Percentiles rank a stretch among this genome's conserved stretches.
phyloP scores from a whole-genome alignment of 2,329 filamentous ascomycete genomes.

The Trichoderma sp. region DNA sequence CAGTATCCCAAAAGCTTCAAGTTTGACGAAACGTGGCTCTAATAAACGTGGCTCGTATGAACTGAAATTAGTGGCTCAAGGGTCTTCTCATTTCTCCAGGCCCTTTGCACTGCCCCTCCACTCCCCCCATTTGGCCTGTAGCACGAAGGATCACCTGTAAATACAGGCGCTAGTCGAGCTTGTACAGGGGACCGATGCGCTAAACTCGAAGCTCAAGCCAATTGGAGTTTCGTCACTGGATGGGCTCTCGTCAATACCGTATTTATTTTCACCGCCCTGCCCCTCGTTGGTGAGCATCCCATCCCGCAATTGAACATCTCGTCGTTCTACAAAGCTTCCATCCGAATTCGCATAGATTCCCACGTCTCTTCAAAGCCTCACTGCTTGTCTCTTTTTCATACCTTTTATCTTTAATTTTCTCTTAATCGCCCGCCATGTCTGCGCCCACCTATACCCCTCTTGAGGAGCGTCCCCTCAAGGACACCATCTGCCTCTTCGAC shows the following conservation, averaged over 20 bases:
- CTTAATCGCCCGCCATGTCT: slow-evolving; percentile 39
- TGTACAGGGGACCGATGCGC: neutral
- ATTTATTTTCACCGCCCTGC: neutral
- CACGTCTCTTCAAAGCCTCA: neutral
- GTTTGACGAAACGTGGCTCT: neutral
- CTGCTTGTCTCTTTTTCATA: neutral
- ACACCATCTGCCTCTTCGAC: slow-evolving; percentile 94
- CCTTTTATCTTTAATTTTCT: neutral
- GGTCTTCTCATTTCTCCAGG: neutral
- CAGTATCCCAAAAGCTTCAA: neutral
- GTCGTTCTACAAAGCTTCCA: neutral
- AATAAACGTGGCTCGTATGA: slow-evolving; percentile 15
- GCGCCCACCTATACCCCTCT: slow-evolving; percentile 64
- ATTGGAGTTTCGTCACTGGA: slow-evolving; percentile 6
- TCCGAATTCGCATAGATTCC: neutral
- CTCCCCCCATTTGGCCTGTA: neutral
- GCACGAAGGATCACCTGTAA: neutral
- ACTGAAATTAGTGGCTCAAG: slow-evolving; percentile 14
- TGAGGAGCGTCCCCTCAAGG: slow-evolving; percentile 79
- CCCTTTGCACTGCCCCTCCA: neutral
- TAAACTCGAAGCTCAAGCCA: neutral
- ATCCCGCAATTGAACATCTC: neutral
- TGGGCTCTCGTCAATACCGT: neutral
- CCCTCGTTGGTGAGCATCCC: neutral
- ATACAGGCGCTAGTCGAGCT: neutral